These are phyloP conservation scores for Pleurotus platypus DNA, from an alignment of 768 basidiomycete species.

Conservation along the genomic window DNA sequence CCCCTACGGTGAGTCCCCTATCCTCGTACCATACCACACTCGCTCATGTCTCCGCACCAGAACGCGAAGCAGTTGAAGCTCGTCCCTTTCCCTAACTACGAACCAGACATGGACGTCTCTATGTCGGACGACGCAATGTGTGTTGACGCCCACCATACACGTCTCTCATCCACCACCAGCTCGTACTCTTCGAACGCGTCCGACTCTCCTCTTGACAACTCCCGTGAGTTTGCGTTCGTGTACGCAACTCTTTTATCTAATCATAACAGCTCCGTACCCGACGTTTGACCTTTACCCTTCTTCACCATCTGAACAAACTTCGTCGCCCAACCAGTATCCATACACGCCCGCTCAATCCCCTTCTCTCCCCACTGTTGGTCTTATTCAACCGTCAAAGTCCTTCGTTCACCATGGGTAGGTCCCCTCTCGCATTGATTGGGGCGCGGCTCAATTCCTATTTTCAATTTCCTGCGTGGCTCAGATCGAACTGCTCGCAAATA, in stretches of 20 bases:
- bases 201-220: constrained; percentile 40
- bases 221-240: constrained; percentile 36
- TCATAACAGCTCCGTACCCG: constrained; percentile 46
- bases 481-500: constrained; percentile 71
- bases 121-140: constrained; percentile 69
- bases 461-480: constrained; percentile 20
- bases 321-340: constrained; percentile 27
- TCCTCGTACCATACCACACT: constrained; percentile 14
- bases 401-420: constrained; percentile 74
- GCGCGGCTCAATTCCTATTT: neutral
- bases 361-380: constrained; percentile 47
- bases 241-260: neutral
- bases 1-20: constrained; percentile 38
- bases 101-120: constrained; percentile 59
- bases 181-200: constrained; percentile 42
- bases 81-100: constrained; percentile 68
- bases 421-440: neutral
- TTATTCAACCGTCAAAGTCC: constrained; percentile 61
- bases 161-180: constrained; percentile 64
- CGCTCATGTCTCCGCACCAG: constrained; percentile 27
- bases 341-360: constrained; percentile 30
- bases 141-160: constrained; percentile 45
- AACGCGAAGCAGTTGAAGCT: constrained; percentile 70
- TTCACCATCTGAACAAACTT: constrained; percentile 36
- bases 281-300: constrained; percentile 60